Percentiles rank a stretch among this genome's conserved stretches.
Evolutionary conservation across 169 alveolate genomes (phyloP).

Genomic region (Pseudocohnilembus persalinus): DNA sequence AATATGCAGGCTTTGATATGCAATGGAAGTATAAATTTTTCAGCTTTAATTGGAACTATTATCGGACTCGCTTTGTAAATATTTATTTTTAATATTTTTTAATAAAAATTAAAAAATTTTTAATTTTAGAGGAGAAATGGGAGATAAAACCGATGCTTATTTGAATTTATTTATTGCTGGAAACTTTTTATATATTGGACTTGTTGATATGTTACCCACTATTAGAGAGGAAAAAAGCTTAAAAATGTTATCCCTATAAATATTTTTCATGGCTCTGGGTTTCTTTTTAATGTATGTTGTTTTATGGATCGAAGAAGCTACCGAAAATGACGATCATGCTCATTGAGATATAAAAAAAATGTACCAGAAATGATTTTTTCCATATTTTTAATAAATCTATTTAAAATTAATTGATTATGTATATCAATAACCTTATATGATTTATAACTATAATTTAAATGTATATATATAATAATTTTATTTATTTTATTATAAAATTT

Average conservation of each 20-base stretch:
- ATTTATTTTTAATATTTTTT: too few species aligned
- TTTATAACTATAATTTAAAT: neutral
- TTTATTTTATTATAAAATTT: too few species aligned
- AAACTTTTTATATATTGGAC: slow-evolving; percentile 31
- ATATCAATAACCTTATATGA: too few species aligned
- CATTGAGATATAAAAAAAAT: neutral
- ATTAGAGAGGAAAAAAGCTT: slow-evolving; percentile 21
- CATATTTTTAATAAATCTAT: too few species aligned
- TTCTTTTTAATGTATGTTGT: slow-evolving; percentile 22
- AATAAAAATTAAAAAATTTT: neutral
- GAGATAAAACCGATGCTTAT: neutral
- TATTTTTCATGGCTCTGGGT: slow-evolving; percentile 10
- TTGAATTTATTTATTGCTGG: slow-evolving; percentile 36
- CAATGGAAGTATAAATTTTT: slow-evolving; percentile 29
- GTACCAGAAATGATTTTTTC: neutral
- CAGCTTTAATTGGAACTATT: slow-evolving; percentile 29
- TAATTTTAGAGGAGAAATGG: neutral
- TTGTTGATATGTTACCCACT: slow-evolving; percentile 28
- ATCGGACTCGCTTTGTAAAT: slow-evolving; percentile 25
- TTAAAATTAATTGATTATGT: too few species aligned
- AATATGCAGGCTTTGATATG: slow-evolving; percentile 21
- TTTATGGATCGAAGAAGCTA: neutral
- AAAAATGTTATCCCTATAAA: slow-evolving; percentile 9
- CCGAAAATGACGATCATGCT: neutral
- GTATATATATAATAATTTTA: too few species aligned